Conservation (phyloP, 2,329 filamentous ascomycete species). For the Calonectria leucothoes region DNA sequence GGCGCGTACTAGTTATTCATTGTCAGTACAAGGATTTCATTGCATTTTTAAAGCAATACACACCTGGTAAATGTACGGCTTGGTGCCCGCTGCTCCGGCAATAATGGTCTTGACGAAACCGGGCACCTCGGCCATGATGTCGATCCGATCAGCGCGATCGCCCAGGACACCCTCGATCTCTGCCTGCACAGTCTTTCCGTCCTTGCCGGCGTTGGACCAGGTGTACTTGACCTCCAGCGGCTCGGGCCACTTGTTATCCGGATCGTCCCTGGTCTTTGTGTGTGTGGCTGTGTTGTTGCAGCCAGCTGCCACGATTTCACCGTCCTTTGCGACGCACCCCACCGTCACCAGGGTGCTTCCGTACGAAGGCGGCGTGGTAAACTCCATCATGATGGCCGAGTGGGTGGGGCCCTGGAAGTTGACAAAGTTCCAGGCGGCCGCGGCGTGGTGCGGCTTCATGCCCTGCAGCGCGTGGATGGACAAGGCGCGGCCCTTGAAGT, state of each 20-base stretch:
- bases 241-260: constrained; percentile 88
- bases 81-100: constrained; percentile 87
- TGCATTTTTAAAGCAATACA: constrained; percentile 37
- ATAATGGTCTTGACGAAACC: constrained; percentile 96
- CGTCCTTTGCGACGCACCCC: constrained; percentile 85
- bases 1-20: constrained; percentile 72
- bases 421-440: constrained; percentile 91
- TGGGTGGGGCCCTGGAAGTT: constrained; percentile 90
- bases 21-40: constrained; percentile 27
- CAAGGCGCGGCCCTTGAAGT: constrained; percentile 83
- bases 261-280: constrained; percentile 75
- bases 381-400: constrained; percentile 96
- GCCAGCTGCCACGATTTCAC: constrained; percentile 81
- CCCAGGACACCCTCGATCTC: constrained; percentile 77
- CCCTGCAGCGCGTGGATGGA: constrained; percentile 91
- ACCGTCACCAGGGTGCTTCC: constrained; percentile 86
- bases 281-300: constrained; percentile 76
- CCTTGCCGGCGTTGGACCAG: constrained; percentile 83
- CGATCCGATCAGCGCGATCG: constrained; percentile 78
- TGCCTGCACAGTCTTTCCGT: constrained; percentile 79
- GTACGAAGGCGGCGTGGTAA: constrained; percentile 92
- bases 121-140: constrained; percentile 97
- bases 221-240: constrained; percentile 79
- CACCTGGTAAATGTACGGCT: constrained; percentile 98
- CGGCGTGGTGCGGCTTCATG: constrained; percentile 99